phyloP scores from a whole-genome alignment of 306 rosid species.

The Senna tora region DNA sequence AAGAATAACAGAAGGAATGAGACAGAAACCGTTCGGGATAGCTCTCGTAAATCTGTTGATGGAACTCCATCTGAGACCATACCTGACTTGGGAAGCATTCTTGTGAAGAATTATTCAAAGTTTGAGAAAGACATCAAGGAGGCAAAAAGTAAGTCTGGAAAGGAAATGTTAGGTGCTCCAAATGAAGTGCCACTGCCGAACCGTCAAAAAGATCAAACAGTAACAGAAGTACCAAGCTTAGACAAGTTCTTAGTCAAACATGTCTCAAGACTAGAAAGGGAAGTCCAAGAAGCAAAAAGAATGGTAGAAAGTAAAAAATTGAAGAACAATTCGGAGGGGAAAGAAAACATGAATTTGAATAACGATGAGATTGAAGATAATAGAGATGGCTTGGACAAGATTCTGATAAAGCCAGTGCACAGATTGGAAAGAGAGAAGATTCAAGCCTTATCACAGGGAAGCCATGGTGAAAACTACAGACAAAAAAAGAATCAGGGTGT shows the following conservation, averaged over 20 bases:
- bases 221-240: constrained; percentile 64
- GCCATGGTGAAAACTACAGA: constrained; percentile 38
- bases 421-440: constrained; percentile 72
- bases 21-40: constrained; percentile 41
- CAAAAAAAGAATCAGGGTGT: constrained; percentile 47
- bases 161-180: constrained; percentile 40
- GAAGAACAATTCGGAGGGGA: constrained; percentile 47
- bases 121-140: constrained; percentile 55
- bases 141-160: constrained; percentile 43
- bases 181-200: constrained; percentile 20
- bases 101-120: constrained; percentile 49
- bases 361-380: constrained; percentile 26
- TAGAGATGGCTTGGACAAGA: constrained; percentile 64
- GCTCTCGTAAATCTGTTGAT: constrained; percentile 37
- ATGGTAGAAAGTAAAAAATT: constrained; percentile 34
- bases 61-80: constrained; percentile 43
- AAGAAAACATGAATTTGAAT: constrained; percentile 60
- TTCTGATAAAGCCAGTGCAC: constrained; percentile 65
- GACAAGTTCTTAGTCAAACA: constrained; percentile 83
- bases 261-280: constrained; percentile 81
- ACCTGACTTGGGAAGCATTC: constrained; percentile 61
- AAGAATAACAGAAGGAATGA: constrained; percentile 57
- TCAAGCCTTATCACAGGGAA: constrained; percentile 51
- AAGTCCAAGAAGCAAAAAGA: constrained; percentile 79
- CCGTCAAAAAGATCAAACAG: constrained; percentile 48